A percentile compares a stretch with the other conserved stretches of the same genome.
These are phyloP conservation scores for Trichocladium uniseriatum DNA, from an alignment of 495 filamentous ascomycete species.

Conservation along the genomic window DNA sequence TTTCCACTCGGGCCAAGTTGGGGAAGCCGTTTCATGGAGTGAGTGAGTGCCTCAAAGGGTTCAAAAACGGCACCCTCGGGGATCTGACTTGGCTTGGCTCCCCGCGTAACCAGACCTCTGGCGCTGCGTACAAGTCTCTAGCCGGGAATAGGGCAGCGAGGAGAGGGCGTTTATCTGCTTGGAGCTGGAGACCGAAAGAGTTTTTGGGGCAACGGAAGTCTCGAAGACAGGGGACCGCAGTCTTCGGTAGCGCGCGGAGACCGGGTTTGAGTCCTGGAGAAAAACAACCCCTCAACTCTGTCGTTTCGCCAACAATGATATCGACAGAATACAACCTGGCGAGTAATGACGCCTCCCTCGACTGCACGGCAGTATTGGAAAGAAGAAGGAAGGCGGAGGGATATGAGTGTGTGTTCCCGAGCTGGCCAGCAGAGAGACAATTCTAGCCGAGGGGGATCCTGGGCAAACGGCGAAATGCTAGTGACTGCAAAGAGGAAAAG, in stretches of 20 bases:
- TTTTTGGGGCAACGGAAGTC: slow-evolving; percentile 8
- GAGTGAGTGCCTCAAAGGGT: background rate
- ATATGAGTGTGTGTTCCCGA: slow-evolving; percentile 2
- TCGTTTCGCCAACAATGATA: background rate
- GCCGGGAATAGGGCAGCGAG: slow-evolving; percentile 3
- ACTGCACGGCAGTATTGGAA: slow-evolving; percentile 5
- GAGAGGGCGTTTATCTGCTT: slow-evolving; percentile 2
- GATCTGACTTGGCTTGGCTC: slow-evolving; percentile 1
- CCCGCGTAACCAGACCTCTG: background rate
- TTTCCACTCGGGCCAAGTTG: background rate
- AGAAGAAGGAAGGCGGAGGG: background rate
- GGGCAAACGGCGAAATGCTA: slow-evolving; percentile 3
- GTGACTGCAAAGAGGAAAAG: slow-evolving; percentile 14
- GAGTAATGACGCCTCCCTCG: slow-evolving; percentile 1
- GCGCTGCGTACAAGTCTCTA: slow-evolving; percentile 2
- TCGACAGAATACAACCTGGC: background rate
- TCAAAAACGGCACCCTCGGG: background rate
- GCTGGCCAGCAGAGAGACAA: slow-evolving; percentile 13
- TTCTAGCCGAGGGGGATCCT: slow-evolving; percentile 1
- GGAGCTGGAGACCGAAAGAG: background rate
- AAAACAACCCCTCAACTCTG: background rate
- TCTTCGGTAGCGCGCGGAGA: slow-evolving; percentile 16
- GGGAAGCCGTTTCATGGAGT: background rate
- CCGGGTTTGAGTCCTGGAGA: slow-evolving; percentile 19
- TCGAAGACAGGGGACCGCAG: slow-evolving; percentile 17